Evolutionary conservation across 2,329 filamentous ascomycete genomes (phyloP), one percentile per base, ranked within the genome.

Genomic region (Aspergillus luchuensis): DNA sequence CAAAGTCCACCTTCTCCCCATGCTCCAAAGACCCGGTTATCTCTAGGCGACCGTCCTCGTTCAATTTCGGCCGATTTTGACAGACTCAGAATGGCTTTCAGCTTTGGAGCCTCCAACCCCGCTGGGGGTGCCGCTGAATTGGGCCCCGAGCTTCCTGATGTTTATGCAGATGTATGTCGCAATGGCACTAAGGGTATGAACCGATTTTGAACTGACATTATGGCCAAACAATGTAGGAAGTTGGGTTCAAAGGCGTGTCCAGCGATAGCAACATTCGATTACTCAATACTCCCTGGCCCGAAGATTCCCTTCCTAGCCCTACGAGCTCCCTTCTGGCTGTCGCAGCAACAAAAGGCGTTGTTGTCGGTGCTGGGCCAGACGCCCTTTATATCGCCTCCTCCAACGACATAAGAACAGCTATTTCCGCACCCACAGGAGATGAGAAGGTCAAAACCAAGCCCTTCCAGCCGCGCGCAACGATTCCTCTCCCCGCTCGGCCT

Each of bases 301-400:
- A 76, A 62, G 81, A 88, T 67, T 80, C 85, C 39, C 82, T 91
- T 23, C 94, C 95, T 33, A 82, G 89, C 2, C 82, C 91, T 4
- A 92, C 89, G 48, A 87, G 92, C 11, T 96, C 91, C 2, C 88
- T 99, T 39, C 82, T 99, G 63, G 90, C 89, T 72, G 85, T 98
- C 66, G 92, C 94, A 57, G 89, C 91, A 33, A 86, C 83, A 62
- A 89, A 87, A 75, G 92, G 92, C 43, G 83, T 99, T 21, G 82
- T 97, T 57, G 94, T 94, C 30, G 95, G 93, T 52, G 95, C 91
- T 54, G 91, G 91, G 15, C 94, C 94, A 39, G 89, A 96, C 69
- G 84, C 84, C 53, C 83, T 99, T 48, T 82, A 91, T 61, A 78
- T 99, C 60, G 87, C 91, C 36, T 88, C 85, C 2, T 96, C 94